Conservation (phyloP, 2,329 filamentous ascomycete species). For the Cordyceps farinosa region DNA sequence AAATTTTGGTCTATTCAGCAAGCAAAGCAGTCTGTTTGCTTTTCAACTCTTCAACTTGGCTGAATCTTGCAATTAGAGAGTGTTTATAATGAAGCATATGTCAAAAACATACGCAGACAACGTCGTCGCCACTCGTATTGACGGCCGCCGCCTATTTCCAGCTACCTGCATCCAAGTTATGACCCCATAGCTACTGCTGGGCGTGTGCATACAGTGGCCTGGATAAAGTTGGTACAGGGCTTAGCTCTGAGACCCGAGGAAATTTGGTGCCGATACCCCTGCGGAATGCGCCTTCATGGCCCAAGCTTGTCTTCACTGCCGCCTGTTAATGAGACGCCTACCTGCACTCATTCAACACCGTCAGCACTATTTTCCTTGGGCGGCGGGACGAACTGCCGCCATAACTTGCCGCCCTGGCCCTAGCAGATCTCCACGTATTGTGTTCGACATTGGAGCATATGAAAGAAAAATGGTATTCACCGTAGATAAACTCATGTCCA, state of each 20-base stretch:
- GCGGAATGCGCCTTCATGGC: not conserved
- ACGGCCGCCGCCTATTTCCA: not conserved
- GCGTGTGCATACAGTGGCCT: not conserved
- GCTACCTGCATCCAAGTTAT: not conserved
- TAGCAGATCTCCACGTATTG: not conserved
- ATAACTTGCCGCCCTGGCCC: not conserved
- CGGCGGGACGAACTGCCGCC: constrained; percentile 12
- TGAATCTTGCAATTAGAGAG: no score
- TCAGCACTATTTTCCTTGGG: constrained; percentile 12
- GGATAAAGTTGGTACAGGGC: constrained; percentile 4
- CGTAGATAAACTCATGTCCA: not conserved
- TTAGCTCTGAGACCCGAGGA: constrained; percentile 8
- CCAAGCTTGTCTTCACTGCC: not conserved
- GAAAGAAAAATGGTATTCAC: not conserved
- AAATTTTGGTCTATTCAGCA: no score
- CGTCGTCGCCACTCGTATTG: not conserved
- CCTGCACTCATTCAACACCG: not conserved
- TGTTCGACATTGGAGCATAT: not conserved
- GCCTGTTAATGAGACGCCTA: constrained; percentile 4
- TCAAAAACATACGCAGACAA: no score
- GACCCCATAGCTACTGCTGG: not conserved
- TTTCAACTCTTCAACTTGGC: no score
- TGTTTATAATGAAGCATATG: no score
- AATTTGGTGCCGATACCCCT: constrained; percentile 12
- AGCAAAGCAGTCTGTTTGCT: no score